Conservation (phyloP, 2,329 filamentous ascomycete species). For the Penicillium fuscoglaucum region DNA sequence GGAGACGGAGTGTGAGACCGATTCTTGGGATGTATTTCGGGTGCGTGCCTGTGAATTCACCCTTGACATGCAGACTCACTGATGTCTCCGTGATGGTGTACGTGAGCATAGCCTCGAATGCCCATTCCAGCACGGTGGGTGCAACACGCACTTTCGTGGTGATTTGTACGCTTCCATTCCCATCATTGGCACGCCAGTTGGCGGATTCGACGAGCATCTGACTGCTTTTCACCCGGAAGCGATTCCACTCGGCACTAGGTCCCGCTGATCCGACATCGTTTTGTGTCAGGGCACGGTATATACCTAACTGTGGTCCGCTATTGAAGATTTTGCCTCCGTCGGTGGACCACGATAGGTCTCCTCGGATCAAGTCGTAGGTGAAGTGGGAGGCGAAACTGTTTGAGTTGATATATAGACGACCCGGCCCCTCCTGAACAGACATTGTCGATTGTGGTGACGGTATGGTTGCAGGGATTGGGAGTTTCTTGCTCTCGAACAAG, state of each 20-base stretch:
- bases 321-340: constrained; percentile 38
- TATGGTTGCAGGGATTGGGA: background rate
- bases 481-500: background rate
- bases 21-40: constrained; percentile 55
- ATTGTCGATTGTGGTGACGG: background rate
- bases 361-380: constrained; percentile 49
- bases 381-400: constrained; percentile 12
- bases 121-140: constrained; percentile 64
- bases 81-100: constrained; percentile 52
- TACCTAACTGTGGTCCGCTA: constrained; percentile 36
- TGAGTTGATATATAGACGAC: constrained; percentile 12
- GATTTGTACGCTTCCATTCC: constrained; percentile 34
- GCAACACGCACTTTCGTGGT: constrained; percentile 53
- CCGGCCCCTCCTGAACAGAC: constrained; percentile 1
- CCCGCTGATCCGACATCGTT: constrained; percentile 60
- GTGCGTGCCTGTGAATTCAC: constrained; percentile 45
- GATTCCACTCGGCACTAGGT: constrained; percentile 55
- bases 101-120: constrained; percentile 49
- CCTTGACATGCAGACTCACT: constrained; percentile 46
- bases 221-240: constrained; percentile 38
- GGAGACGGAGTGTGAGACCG: constrained; percentile 59
- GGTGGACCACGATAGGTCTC: constrained; percentile 40
- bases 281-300: constrained; percentile 67
- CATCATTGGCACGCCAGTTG: constrained; percentile 25
- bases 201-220: constrained; percentile 42